These are phyloP conservation scores for Chrysosporium queenslandicum DNA, from an alignment of 2,329 filamentous ascomycete genomes.

Conservation along the genomic window DNA sequence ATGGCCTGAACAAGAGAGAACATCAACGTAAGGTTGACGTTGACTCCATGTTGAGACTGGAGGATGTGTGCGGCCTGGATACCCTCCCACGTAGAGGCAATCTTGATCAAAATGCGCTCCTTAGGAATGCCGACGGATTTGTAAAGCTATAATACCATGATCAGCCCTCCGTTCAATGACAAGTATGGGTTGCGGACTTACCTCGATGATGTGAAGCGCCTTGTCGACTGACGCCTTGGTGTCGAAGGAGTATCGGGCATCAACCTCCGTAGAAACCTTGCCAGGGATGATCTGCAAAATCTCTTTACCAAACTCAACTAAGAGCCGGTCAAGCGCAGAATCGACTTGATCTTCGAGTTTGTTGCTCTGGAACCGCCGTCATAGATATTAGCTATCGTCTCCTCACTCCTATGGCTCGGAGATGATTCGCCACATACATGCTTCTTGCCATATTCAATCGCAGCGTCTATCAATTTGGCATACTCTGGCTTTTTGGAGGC, in stretches of 20 bases:
- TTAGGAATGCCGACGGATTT: constrained; percentile 82
- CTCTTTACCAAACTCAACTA: constrained; percentile 96
- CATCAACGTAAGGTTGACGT: constrained; percentile 98
- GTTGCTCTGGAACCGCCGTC: constrained; percentile 38
- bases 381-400: not conserved
- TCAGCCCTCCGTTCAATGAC: not conserved
- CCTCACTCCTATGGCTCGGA: not conserved
- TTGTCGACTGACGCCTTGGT: constrained; percentile 86
- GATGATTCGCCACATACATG: constrained; percentile 42
- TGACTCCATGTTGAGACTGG: constrained; percentile 89
- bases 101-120: constrained; percentile 95
- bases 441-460: constrained; percentile 76
- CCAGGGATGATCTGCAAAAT: constrained; percentile 95
- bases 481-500: constrained; percentile 98
- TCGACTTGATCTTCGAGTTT: constrained; percentile 75
- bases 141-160: constrained; percentile 61
- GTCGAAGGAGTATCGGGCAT: constrained; percentile 91
- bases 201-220: constrained; percentile 93
- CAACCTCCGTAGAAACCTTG: constrained; percentile 98
- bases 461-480: constrained; percentile 77
- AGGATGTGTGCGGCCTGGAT: constrained; percentile 98
- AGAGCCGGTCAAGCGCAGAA: constrained; percentile 77
- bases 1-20: constrained; percentile 95
- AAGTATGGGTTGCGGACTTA: constrained; percentile 39
- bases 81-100: constrained; percentile 98